Evolutionary conservation across 129 eudicot species (phyloP), one percentile per base, ranked within the genome.

Genomic region (Sambucus nigra): DNA sequence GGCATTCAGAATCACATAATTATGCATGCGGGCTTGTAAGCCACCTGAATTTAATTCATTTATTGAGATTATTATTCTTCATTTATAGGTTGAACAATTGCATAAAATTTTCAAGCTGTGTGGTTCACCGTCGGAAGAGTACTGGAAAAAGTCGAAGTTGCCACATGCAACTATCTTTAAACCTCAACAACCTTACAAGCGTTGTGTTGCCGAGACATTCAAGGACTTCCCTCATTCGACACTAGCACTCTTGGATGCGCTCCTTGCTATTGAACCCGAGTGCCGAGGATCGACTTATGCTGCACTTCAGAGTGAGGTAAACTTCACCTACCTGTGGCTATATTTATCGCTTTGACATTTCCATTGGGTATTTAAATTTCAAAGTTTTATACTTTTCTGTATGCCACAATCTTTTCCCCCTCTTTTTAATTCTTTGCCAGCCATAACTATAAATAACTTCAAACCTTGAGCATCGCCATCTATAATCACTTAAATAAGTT

Each of bases 91-190:
- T 55, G 94, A 83, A 63, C 93, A 82, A 62, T 69, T 78, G 55
- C 92, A 82, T 52, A 82, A 82, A 68, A 82, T 82, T 1, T 82
- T 82, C 48, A 82, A 82, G 68, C 83, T 82, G 8, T 82, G 93
- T 17, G 93, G 93, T 59, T 82, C 93, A 0, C 93, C 93, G 55
- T 67, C 86, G 22, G 94, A 79, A 45, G 81, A 70, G 33, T 83
- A 72, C 69, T 83, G 94, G 94, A 72, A 66, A 63, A 83, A 70
- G 42, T 71, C 84, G 40, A 76, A 73, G 32, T 52, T 84, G 45
- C 88, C 88, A 9, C 79, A 76, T 68, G 82, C 88, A 16, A 69
- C 79, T 2, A 80, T 78, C 19, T 80, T 84, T 29, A 84, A 72
- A 59, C 83, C 88, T 22, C 84, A 72, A 29, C 76, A 59, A 25